Base-by-base conservation (phyloP, 345 rosid species). In the Combretum micranthum region DNA sequence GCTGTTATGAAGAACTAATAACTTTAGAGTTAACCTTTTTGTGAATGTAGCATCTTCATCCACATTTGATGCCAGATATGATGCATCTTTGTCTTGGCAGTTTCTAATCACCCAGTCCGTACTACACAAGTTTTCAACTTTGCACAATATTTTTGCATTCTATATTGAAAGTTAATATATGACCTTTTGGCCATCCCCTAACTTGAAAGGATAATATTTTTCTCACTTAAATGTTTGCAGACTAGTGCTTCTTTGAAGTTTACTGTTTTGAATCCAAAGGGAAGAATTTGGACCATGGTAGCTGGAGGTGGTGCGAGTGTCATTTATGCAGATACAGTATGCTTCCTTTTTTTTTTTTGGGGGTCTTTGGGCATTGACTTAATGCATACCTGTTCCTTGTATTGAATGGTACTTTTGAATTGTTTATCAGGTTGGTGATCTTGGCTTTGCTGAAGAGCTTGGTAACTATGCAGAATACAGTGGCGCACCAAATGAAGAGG, bases 301-400 rank as follows among this genome's bases (percentile, higher is more conserved):
- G 96, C 96, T 62, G 97, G 99, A 59, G 97, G 99, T 49, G 99
- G 99, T 70, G 99, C 99, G 59, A 89, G 97, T 72, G 99, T 93
- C 77, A 89, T 89, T 72, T 93, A 88, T 69, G 96, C 97, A 0
- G 97, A 86, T 67, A 92, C 95, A 0, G 95, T 91, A 69, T 60
- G 85, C 44, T 57, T 62, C 39, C 64, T 7, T 51, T 64, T 50
- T 16, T 47, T 50, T n/a, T n/a, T n/a, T n/a, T n/a, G n/a, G n/a
- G n/a, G 39, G 39, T 32, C 9, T 32, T 32, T 7, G 10, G 39
- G 9, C 39, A 4, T 7, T 7, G 7, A 32, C 39, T 32, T 32
- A 22, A 47, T 70, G 18, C 32, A n/a, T 53, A 47, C 50, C 54
- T 15, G 47, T 55, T 44, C 21, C 62, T 63, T 49, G 39, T 32